phyloP scores from a whole-genome alignment of 73 alveolate species.

The Paramecium sonneborni region DNA sequence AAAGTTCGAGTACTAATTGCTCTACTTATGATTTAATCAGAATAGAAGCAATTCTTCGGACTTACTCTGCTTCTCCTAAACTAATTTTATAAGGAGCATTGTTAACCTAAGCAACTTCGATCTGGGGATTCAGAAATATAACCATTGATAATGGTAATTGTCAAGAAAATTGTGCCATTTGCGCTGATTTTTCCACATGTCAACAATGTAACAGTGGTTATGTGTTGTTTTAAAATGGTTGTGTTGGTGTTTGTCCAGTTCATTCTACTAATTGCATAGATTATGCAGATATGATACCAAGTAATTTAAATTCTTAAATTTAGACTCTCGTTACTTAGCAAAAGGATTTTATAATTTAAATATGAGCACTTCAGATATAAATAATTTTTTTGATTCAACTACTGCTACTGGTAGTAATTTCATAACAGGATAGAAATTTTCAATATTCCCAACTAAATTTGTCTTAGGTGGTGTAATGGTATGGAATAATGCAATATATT shows the following conservation, averaged over 20 bases:
- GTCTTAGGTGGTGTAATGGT: not conserved
- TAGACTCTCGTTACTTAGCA: not conserved
- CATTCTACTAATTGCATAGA: not conserved
- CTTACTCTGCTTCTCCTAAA: not conserved
- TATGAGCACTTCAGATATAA: not conserved
- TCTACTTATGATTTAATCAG: not conserved
- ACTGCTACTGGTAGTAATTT: not conserved
- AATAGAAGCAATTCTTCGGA: not conserved
- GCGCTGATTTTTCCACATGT: not conserved
- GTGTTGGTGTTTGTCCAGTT: not conserved
- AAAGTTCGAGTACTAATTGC: not conserved
- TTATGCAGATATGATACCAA: not conserved
- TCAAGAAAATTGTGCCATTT: not conserved
- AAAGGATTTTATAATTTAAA: not conserved
- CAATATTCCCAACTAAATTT: not conserved
- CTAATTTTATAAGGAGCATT: not conserved
- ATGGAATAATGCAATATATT: not conserved
- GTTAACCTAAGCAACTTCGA: not conserved
- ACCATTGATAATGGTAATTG: not conserved
- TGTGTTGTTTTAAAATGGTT: not conserved
- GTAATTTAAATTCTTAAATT: not conserved
- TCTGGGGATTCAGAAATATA: conserved; percentile 5
- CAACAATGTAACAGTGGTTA: not conserved
- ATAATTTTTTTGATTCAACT: not conserved
- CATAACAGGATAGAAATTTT: not conserved